These are phyloP conservation scores for Hypericum perforatum DNA, from an alignment of 345 rosid species.

Conservation along the genomic window DNA sequence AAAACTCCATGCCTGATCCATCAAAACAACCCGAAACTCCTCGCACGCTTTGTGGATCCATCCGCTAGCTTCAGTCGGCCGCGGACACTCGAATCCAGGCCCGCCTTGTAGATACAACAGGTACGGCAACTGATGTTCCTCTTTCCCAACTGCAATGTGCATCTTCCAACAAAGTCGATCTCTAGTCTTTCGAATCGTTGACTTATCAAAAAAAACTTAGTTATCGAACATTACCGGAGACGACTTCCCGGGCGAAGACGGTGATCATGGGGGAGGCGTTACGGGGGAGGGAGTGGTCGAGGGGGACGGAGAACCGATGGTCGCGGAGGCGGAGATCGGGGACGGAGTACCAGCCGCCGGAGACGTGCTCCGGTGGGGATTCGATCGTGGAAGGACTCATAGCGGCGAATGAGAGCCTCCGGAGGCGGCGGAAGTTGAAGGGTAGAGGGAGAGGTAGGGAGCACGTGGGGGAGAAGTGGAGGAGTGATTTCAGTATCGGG, in stretches of 20 bases:
- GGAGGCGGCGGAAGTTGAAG: conserved; percentile 10
- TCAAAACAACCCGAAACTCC: conserved; percentile 77
- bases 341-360: conserved; percentile 59
- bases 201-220: neutral
- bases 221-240: conserved; percentile 36
- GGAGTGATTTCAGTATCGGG: conserved; percentile 11
- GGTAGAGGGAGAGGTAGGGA: conserved; percentile 7
- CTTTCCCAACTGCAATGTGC: conserved; percentile 55
- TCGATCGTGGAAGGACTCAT: conserved; percentile 24
- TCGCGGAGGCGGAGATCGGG: conserved; percentile 82
- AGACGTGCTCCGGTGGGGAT: conserved; percentile 35
- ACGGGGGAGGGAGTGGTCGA: conserved; percentile 43
- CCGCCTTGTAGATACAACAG: conserved; percentile 82
- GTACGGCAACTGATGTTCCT: conserved; percentile 64
- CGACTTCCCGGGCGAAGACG: conserved; percentile 76
- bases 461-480: conserved; percentile 8
- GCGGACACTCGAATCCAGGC: conserved; percentile 81
- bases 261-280: conserved; percentile 43
- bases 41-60: conserved; percentile 81
- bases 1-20: conserved; percentile 63
- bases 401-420: conserved; percentile 13
- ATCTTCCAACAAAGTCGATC: conserved; percentile 1
- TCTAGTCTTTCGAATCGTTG: neutral
- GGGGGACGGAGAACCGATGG: conserved; percentile 69
- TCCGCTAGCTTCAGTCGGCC: conserved; percentile 80